Percentiles rank a stretch among this genome's conserved stretches.
Conservation (phyloP, 441 rosid species). For the Pelargonium fulgidum region DNA sequence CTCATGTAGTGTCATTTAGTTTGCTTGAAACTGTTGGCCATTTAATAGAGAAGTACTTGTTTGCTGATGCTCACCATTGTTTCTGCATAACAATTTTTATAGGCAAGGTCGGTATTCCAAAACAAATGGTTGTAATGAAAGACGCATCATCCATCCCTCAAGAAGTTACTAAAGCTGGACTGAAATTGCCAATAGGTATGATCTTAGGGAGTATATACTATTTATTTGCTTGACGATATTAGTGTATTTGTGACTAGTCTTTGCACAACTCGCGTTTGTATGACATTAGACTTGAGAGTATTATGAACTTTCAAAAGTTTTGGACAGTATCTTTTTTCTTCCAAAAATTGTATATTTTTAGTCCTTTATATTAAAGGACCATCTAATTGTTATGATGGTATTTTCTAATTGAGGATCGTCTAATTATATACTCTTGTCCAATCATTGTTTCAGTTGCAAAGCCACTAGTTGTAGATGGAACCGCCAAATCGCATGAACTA, state of each 20-base stretch:
- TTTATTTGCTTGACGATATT: not conserved
- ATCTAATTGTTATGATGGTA: not conserved
- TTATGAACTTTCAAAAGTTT: not conserved
- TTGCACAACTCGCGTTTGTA: not conserved
- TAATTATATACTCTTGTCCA: not conserved
- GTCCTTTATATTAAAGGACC: too few relatives aligned
- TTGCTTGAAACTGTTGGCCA: not conserved
- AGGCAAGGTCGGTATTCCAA: conserved; percentile 75
- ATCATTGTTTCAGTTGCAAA: conserved; percentile 50
- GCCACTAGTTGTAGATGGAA: conserved; percentile 58
- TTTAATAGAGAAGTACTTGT: not conserved
- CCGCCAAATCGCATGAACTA: conserved; percentile 57
- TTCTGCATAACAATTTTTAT: conserved; percentile 52
- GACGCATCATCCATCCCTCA: conserved; percentile 68
- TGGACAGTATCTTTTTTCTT: too few relatives aligned
- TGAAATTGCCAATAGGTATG: conserved; percentile 79
- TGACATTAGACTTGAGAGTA: not conserved
- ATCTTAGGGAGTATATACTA: conserved; percentile 6
- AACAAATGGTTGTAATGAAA: conserved; percentile 57
- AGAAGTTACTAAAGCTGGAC: conserved; percentile 62
- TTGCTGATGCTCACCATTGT: conserved; percentile 24
- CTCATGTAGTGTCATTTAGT: not conserved
- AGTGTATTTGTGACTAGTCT: not conserved
- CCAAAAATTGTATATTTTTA: not conserved
- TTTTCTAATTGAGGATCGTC: not conserved